Evolutionary conservation across 495 filamentous ascomycete species (phyloP).

Genomic region (Tricharina praecox): DNA sequence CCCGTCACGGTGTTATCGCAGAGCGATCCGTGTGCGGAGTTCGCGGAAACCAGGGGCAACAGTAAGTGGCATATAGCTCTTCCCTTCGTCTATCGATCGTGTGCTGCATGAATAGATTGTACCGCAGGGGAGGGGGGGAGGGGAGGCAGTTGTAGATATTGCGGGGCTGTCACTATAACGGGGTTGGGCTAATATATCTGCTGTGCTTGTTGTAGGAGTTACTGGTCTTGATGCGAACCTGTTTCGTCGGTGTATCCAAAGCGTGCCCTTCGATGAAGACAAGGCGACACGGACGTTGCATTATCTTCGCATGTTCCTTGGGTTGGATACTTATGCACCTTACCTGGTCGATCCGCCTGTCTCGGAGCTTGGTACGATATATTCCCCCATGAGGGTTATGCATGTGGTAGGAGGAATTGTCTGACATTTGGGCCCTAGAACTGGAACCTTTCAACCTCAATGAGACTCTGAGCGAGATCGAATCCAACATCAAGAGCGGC

Average conservation of each 20-base stretch:
- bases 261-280: conserved; percentile 7
- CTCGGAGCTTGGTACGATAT: too few relatives aligned
- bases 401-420: too few relatives aligned
- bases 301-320: conserved; percentile 9
- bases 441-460: conserved; percentile 12
- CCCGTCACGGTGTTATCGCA: background rate
- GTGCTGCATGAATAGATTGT: too few relatives aligned
- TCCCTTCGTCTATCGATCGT: too few relatives aligned
- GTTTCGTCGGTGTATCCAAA: conserved; percentile 9
- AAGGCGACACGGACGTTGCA: conserved; percentile 7
- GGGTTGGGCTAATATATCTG: too few relatives aligned
- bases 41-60: conserved; percentile 5
- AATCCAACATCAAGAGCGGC: conserved; percentile 5
- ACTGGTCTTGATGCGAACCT: conserved; percentile 5
- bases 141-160: background rate
- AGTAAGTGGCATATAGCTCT: too few relatives aligned
- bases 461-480: conserved; percentile 12
- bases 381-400: too few relatives aligned
- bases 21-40: conserved; percentile 9
- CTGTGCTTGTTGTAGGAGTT: background rate
- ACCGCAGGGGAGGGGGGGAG: background rate
- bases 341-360: conserved; percentile 11
- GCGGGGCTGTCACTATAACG: too few relatives aligned
- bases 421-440: too few relatives aligned
- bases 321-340: conserved; percentile 4